Percentiles rank a stretch among this genome's conserved stretches.
phyloP scores from a whole-genome alignment of 208 protist genomes.

The Strigomonas culicis region DNA sequence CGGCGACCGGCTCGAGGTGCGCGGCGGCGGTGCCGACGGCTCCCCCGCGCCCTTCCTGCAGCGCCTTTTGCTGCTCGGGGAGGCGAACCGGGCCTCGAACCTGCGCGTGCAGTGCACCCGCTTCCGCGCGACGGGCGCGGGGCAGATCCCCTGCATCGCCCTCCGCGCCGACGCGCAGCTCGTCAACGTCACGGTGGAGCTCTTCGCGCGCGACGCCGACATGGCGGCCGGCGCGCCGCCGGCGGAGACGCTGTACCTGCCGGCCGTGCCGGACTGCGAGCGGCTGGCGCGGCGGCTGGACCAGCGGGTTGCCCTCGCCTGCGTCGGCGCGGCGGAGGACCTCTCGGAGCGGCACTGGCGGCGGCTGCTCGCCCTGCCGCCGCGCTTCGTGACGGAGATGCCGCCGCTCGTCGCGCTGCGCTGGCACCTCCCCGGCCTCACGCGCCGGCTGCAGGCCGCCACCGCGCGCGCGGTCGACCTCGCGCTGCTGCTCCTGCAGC shows the following conservation, averaged over 20 bases:
- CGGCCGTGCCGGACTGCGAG: too few relatives aligned
- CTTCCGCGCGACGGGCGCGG: neutral
- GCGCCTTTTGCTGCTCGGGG: neutral
- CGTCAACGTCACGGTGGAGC: constrained; percentile 19
- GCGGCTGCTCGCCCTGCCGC: neutral
- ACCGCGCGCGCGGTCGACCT: neutral
- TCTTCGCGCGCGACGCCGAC: constrained; percentile 5
- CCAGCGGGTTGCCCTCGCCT: too few relatives aligned
- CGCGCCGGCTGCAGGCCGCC: constrained; percentile 4
- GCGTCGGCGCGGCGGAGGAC: too few relatives aligned
- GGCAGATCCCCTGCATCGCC: neutral
- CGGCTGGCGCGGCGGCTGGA: too few relatives aligned
- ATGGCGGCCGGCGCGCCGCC: neutral
- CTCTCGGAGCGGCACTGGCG: too few relatives aligned
- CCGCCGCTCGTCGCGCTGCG: constrained; percentile 13
- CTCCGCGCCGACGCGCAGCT: constrained; percentile 1
- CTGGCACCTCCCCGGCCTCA: constrained; percentile 18
- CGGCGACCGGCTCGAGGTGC: constrained; percentile 1
- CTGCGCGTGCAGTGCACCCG: neutral
- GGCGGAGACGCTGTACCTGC: neutral
- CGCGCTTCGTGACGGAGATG: neutral
- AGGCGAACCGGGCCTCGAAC: neutral
- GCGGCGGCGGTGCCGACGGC: neutral
- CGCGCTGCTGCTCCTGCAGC: constrained; percentile 1
- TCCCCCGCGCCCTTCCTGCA: neutral